These are phyloP conservation scores for Leishmania amazonensis DNA, from an alignment of 208 protist genomes.

Conservation along the genomic window DNA sequence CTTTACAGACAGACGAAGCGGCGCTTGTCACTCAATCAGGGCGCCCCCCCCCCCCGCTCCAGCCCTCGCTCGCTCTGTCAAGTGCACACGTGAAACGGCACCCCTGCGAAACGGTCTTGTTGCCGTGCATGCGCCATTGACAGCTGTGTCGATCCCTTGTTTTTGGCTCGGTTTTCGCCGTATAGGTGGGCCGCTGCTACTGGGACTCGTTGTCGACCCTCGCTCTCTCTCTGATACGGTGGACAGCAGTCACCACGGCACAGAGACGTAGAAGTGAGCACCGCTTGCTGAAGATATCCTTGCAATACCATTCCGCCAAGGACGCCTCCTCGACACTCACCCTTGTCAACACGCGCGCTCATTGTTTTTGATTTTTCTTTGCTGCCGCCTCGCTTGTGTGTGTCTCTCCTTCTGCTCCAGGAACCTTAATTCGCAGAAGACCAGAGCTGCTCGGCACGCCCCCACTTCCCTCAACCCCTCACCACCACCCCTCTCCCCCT, in stretches of 20 bases:
- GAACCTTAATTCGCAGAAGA: not conserved
- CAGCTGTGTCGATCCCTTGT: not conserved
- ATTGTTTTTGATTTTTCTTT: not conserved
- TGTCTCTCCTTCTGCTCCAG: slow-evolving; percentile 1
- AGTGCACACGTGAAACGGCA: not conserved
- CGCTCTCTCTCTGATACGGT: not conserved
- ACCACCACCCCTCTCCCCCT: not conserved
- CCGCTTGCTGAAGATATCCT: not conserved
- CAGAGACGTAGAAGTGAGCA: not conserved
- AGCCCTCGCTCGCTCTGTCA: not conserved
- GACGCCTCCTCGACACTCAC: not conserved
- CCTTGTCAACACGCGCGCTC: not conserved
- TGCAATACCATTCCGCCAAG: not conserved
- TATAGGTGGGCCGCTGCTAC: not conserved
- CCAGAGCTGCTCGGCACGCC: not conserved
- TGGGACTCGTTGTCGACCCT: not conserved
- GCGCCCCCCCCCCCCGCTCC: too few relatives aligned
- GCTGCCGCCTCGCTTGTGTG: not conserved
- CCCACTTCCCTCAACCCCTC: too few relatives aligned
- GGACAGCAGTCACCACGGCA: not conserved
- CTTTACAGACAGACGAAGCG: not conserved
- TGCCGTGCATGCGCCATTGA: not conserved
- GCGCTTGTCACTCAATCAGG: not conserved
- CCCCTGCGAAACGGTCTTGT: not conserved
- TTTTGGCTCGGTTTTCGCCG: not conserved